Base-by-base conservation (phyloP, 2,329 filamentous ascomycete species). In the Microcyclosporella mali region DNA sequence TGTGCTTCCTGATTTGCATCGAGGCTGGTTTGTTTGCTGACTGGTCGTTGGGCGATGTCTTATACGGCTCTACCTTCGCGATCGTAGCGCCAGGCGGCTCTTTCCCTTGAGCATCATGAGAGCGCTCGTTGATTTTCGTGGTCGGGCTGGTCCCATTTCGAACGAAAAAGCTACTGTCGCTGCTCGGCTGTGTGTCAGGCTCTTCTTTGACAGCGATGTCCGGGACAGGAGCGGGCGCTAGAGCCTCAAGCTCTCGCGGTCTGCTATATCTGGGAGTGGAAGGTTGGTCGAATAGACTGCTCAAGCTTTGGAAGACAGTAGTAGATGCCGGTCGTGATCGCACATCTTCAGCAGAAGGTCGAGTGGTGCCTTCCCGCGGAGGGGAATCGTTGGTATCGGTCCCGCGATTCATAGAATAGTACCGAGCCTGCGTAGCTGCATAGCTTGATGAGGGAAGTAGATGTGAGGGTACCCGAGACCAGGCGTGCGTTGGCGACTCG, bases 241-340 rank as follows among this genome's bases (percentile, higher is more conserved):
- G 31, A 6, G n/a, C 27, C 15, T 49, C 32, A 25, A 31, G 33
- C 15, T 49, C 49, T 14, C 45, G 42, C 27, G 55, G 50, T 25
- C 48, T 50, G 40, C 57, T 61, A 31, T 61, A 59, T 33, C 57
- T 50, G 7, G 52, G 46, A 12, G 44, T 32, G 12, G 43, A 25
- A 21, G 53, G 47, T 19, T 51, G 37, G 17, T 50, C 41, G 37
- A 62, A 59, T 14, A 62, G 47, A 4, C 50, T 46, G 30, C 46
- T 56, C n/a, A 60, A 43, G 32, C 58, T 60, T 33, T 60, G 58
- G 37, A 60, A 62, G 3, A 52, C 51, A 21, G 56, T 51, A 25
- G 47, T 31, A 21, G 51, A 54, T 31, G 47, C 25, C 14, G 36
- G 15, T 16, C 3, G 28, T 17, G 14, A 15, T 31, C 17, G n/a